Conservation (phyloP, 176 grass and related monocot species). For the Thinopyrum elongatum region DNA sequence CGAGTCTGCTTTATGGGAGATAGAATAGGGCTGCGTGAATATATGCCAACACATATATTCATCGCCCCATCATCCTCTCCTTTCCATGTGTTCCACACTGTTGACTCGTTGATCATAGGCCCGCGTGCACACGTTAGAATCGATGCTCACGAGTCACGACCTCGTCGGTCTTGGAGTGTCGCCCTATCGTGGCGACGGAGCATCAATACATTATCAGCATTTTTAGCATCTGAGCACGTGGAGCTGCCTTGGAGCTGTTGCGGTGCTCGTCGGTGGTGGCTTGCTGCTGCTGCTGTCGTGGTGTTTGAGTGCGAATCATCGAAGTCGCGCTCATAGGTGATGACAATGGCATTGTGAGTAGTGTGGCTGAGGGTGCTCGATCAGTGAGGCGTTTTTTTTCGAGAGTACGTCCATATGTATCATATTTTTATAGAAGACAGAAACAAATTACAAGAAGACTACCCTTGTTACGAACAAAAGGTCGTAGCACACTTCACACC, state of each 20-base stretch:
- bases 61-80: neutral
- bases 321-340: too few relatives aligned
- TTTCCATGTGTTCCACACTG: neutral
- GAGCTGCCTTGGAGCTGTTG: neutral
- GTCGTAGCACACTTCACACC: too few relatives aligned
- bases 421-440: too few relatives aligned
- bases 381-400: too few relatives aligned
- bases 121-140: neutral
- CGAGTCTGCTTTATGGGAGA: neutral
- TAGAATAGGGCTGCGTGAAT: neutral
- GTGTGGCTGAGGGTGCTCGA: too few relatives aligned
- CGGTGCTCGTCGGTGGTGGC: neutral
- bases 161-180: neutral
- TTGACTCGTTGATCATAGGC: neutral
- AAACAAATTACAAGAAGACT: too few relatives aligned
- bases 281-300: neutral
- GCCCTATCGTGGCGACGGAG: too few relatives aligned
- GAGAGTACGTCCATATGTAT: too few relatives aligned
- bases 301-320: neutral
- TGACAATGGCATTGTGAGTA: too few relatives aligned
- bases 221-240: neutral
- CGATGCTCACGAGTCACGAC: neutral
- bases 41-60: neutral
- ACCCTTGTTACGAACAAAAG: too few relatives aligned
- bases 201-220: neutral